A percentile compares a stretch with the other conserved stretches of the same genome.
Evolutionary conservation across 495 filamentous ascomycete species (phyloP).

Genomic region (Aspergillus olivimuriae): DNA sequence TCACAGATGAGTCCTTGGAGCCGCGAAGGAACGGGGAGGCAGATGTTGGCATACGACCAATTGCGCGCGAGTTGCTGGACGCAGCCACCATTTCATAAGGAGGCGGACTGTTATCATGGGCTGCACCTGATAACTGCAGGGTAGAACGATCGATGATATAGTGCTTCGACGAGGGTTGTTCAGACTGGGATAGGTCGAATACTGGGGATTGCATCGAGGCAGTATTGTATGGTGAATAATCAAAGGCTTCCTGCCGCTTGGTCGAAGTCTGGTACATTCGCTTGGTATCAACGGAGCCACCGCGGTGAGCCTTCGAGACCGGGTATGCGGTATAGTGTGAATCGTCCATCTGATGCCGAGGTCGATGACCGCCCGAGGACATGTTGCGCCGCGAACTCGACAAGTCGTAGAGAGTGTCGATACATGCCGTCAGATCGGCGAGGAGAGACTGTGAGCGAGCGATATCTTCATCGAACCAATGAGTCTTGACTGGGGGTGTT

Average conservation of each 20-base stretch:
- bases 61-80: conserved; percentile 39
- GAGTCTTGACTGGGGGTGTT: conserved; percentile 32
- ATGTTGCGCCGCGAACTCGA: conserved; percentile 62
- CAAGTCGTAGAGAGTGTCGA: conserved; percentile 85
- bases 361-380: conserved; percentile 27
- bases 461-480: conserved; percentile 47
- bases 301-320: conserved; percentile 23
- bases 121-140: conserved; percentile 35
- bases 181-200: conserved; percentile 10
- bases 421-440: conserved; percentile 72
- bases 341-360: conserved; percentile 19
- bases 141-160: conserved; percentile 40
- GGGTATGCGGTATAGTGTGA: conserved; percentile 10
- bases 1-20: conserved; percentile 35
- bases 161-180: conserved; percentile 16
- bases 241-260: conserved; percentile 10
- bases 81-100: conserved; percentile 42
- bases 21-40: conserved; percentile 28
- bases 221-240: conserved; percentile 15
- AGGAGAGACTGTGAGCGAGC: conserved; percentile 54
- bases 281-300: conserved; percentile 26
- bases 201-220: conserved; percentile 13
- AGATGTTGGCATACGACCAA: conserved; percentile 39
- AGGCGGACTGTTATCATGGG: conserved; percentile 39
- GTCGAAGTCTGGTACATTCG: conserved; percentile 24